phyloP scores from a whole-genome alignment of 139 green algal species.

The Dunaliella sp. region DNA sequence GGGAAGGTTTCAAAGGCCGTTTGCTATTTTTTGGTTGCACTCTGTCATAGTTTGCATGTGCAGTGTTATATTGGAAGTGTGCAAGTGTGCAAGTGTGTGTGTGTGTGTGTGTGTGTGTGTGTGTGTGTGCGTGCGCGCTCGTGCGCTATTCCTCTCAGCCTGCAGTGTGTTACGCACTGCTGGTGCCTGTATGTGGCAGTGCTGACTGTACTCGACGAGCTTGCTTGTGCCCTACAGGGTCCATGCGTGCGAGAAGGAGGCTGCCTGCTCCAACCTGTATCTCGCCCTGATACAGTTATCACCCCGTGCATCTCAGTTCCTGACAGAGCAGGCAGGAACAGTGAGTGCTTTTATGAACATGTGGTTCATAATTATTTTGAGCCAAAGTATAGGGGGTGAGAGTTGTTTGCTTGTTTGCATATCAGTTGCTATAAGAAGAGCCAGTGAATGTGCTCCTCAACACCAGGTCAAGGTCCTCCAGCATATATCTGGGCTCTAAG shows the following conservation, averaged over 20 bases:
- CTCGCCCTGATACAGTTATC: constrained; percentile 28
- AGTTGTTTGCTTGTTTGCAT: background rate
- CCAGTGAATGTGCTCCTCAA: no score
- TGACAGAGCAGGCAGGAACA: background rate
- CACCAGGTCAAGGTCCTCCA: no score
- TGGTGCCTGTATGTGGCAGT: no score
- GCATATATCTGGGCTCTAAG: no score
- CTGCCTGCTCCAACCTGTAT: constrained; percentile 72
- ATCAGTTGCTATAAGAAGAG: background rate
- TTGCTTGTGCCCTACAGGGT: background rate
- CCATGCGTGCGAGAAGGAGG: constrained; percentile 36
- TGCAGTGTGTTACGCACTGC: no score
- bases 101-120: background rate
- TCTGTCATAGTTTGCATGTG: no score
- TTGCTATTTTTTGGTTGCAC: no score
- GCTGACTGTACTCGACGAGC: background rate
- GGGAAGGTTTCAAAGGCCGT: background rate
- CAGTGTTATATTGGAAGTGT: constrained; percentile 12
- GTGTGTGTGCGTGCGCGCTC: constrained; percentile 36
- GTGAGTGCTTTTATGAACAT: background rate
- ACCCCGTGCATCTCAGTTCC: background rate
- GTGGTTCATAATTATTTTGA: background rate
- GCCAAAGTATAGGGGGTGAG: background rate
- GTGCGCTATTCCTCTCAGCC: constrained; percentile 54
- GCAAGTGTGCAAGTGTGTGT: background rate